phyloP scores from a whole-genome alignment of 352 stramenopile species.

The Plasmopara halstedii region DNA sequence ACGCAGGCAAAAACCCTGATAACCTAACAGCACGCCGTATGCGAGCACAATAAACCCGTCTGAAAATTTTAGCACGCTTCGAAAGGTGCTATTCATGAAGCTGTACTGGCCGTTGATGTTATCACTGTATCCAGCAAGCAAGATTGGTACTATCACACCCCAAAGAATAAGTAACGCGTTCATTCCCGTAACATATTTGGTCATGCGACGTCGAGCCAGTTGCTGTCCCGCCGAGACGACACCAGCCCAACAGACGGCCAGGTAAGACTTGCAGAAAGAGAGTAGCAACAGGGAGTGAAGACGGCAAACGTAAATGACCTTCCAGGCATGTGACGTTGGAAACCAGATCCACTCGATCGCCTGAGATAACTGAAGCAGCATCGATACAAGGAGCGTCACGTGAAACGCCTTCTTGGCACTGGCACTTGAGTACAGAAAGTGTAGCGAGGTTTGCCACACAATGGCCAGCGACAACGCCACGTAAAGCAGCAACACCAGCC shows the following conservation, averaged over 20 bases:
- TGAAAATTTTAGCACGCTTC: slow-evolving; percentile 47
- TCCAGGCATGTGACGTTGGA: slow-evolving; percentile 54
- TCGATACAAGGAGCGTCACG: slow-evolving; percentile 51
- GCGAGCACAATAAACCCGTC: slow-evolving; percentile 50
- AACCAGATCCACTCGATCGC: slow-evolving; percentile 51
- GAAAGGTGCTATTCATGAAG: slow-evolving; percentile 52
- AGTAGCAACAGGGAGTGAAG: slow-evolving; percentile 65
- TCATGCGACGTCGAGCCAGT: slow-evolving; percentile 43
- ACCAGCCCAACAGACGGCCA: slow-evolving; percentile 72
- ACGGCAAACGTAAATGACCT: slow-evolving; percentile 53
- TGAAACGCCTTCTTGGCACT: slow-evolving; percentile 66
- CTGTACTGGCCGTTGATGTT: slow-evolving; percentile 51
- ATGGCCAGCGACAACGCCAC: slow-evolving; percentile 44
- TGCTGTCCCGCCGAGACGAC: slow-evolving; percentile 72
- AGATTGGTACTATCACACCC: slow-evolving; percentile 45
- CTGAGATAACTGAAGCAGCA: slow-evolving; percentile 59
- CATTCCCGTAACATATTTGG: slow-evolving; percentile 44
- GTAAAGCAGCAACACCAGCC: slow-evolving; percentile 58
- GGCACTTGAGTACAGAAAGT: slow-evolving; percentile 47
- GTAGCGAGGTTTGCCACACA: slow-evolving; percentile 52
- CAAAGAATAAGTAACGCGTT: slow-evolving; percentile 49
- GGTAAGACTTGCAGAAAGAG: slow-evolving; percentile 73
- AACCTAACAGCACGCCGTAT: slow-evolving; percentile 60
- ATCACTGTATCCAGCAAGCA: slow-evolving; percentile 42
- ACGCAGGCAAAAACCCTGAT: slow-evolving; percentile 67